Conservation (phyloP, 495 filamentous ascomycete species). For the Achaetomiella virescens region DNA sequence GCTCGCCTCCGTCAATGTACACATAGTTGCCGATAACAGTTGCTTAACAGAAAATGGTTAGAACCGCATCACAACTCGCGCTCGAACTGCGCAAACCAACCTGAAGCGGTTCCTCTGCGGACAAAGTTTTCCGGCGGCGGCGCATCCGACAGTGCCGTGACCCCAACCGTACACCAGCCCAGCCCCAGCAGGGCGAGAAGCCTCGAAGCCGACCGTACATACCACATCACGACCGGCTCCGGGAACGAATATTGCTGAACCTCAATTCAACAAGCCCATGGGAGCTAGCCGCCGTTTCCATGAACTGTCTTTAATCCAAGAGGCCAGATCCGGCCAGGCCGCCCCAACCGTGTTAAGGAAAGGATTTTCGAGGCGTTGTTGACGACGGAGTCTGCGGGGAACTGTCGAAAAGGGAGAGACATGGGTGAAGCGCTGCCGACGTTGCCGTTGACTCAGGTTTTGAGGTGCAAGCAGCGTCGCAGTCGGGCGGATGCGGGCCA, state of each 20-base stretch:
- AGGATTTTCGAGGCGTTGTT: no score
- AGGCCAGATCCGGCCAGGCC: no score
- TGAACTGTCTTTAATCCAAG: no score
- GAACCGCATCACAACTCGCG: not conserved
- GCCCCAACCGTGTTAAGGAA: no score
- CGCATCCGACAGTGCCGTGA: not conserved
- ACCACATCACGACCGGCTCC: not conserved
- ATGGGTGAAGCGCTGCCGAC: no score
- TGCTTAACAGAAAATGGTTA: not conserved
- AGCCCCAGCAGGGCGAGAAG: not conserved
- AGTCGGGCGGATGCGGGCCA: no score
- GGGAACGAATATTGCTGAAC: not conserved
- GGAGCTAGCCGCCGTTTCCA: no score
- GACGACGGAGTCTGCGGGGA: no score
- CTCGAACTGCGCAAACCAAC: not conserved
- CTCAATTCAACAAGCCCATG: not conserved
- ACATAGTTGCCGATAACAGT: constrained; percentile 19
- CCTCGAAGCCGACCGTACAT: not conserved
- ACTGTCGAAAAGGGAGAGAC: no score
- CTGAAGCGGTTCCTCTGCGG: not conserved
- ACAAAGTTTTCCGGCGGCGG: not conserved
- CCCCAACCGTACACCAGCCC: not conserved
- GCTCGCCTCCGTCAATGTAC: constrained; percentile 19
- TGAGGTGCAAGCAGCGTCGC: no score
- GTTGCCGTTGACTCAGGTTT: no score